A percentile compares a stretch with the other conserved stretches of the same genome.
Conservation (phyloP, 805 yeast genomes). For the Candida boidinii region DNA sequence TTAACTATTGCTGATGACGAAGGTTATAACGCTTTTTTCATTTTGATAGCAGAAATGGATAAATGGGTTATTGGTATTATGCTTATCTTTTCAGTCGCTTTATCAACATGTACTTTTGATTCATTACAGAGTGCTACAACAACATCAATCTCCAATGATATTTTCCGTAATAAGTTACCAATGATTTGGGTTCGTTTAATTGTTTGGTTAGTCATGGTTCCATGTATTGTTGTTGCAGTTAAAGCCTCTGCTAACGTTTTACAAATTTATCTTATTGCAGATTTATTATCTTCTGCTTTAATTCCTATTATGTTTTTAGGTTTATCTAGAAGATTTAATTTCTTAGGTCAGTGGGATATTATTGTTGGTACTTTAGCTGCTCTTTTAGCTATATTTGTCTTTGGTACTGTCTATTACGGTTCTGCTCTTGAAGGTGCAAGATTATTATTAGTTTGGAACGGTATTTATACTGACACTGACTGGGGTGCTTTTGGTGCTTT, state of each 20-base stretch:
- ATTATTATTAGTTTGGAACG: slow-evolving; percentile 67
- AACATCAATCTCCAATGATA: slow-evolving; percentile 81
- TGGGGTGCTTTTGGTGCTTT: slow-evolving; percentile 97
- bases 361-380: slow-evolving; percentile 83
- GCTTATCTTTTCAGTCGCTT: slow-evolving; percentile 58
- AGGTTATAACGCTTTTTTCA: slow-evolving; percentile 65
- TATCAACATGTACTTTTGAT: slow-evolving; percentile 86
- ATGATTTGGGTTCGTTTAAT: slow-evolving; percentile 58
- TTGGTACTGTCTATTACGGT: slow-evolving; percentile 73
- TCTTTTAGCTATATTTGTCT: slow-evolving; percentile 67
- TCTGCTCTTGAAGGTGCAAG: slow-evolving; percentile 70
- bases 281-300: slow-evolving; percentile 77
- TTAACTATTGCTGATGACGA: slow-evolving; percentile 41
- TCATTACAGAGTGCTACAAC: slow-evolving; percentile 84
- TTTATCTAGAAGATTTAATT: slow-evolving; percentile 50
- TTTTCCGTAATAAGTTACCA: slow-evolving; percentile 74
- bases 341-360: slow-evolving; percentile 70
- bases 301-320: slow-evolving; percentile 83
- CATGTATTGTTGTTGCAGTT: slow-evolving; percentile 77
- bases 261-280: slow-evolving; percentile 86
- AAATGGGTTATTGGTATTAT: slow-evolving; percentile 82
- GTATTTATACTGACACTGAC: slow-evolving; percentile 66
- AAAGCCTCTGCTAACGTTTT: slow-evolving; percentile 75
- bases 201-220: slow-evolving; percentile 75
- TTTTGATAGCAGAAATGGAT: slow-evolving; percentile 65